These are phyloP conservation scores for Scutellaria barbata DNA, from an alignment of 257 asterid species.

Conservation along the genomic window DNA sequence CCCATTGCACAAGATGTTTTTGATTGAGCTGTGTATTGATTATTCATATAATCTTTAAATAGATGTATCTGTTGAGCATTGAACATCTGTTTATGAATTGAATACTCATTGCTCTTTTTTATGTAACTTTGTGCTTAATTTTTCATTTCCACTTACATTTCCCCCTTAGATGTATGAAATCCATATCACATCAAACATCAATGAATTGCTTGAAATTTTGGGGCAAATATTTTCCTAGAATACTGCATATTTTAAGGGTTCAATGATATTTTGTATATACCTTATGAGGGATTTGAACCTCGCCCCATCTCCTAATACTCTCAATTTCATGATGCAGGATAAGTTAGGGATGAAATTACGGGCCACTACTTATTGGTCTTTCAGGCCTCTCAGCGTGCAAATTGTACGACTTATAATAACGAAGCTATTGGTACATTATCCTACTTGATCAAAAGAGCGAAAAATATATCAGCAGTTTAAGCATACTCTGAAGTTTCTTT, in stretches of 20 bases:
- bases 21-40: background rate
- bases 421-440: background rate
- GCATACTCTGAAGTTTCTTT: background rate
- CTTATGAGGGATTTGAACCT: background rate
- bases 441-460: background rate
- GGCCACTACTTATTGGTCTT: background rate
- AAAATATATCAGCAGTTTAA: background rate
- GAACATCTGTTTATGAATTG: background rate
- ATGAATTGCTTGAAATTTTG: background rate
- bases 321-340: constrained; percentile 2
- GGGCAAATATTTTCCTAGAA: background rate
- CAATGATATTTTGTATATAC: background rate
- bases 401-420: background rate
- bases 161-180: background rate
- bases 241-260: background rate
- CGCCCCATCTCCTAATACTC: background rate
- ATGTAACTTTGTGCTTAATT: background rate
- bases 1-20: background rate
- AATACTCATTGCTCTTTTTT: background rate
- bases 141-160: background rate
- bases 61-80: background rate
- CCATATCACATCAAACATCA: background rate
- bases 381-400: background rate
- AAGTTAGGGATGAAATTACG: too few relatives aligned
- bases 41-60: background rate